Conservation (phyloP, 2,329 filamentous ascomycete genomes). For the Coleophoma cylindrospora region DNA sequence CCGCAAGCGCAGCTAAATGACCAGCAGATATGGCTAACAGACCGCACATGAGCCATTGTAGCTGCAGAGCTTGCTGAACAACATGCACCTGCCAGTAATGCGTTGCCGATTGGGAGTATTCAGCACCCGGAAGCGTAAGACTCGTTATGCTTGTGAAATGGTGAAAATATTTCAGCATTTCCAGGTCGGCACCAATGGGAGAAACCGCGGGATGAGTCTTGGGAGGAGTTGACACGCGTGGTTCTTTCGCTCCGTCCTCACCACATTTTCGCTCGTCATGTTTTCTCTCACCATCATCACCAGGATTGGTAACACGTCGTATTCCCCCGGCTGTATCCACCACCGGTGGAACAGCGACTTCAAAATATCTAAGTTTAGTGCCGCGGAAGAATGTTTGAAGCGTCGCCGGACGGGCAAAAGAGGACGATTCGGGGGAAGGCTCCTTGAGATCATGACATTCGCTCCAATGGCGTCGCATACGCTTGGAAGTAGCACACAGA, state of each 20-base stretch:
- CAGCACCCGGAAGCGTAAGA: not conserved
- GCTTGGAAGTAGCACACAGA: slow-evolving; percentile 28
- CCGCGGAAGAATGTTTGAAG: slow-evolving; percentile 33
- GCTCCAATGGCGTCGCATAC: slow-evolving; percentile 28
- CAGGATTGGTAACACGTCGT: not conserved
- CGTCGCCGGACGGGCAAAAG: slow-evolving; percentile 13
- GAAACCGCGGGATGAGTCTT: not conserved
- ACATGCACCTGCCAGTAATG: slow-evolving; percentile 1
- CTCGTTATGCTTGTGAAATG: slow-evolving; percentile 1
- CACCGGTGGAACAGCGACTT: slow-evolving; percentile 16
- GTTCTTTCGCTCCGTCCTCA: not conserved
- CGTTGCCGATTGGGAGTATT: not conserved
- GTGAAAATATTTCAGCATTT: slow-evolving; percentile 1
- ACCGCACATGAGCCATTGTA: slow-evolving; percentile 1
- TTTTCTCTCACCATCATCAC: not conserved
- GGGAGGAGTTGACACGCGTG: not conserved
- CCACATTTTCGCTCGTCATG: not conserved
- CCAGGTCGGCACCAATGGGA: not conserved
- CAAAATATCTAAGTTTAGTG: slow-evolving; percentile 31
- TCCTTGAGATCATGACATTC: slow-evolving; percentile 18
- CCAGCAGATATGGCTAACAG: slow-evolving; percentile 1
- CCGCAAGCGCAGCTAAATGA: slow-evolving; percentile 1
- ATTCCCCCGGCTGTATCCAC: not conserved
- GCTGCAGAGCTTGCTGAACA: not conserved
- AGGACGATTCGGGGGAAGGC: not conserved